phyloP scores from a whole-genome alignment of 371 early-diverging fungal genomes.

The Mortierella sp. region DNA sequence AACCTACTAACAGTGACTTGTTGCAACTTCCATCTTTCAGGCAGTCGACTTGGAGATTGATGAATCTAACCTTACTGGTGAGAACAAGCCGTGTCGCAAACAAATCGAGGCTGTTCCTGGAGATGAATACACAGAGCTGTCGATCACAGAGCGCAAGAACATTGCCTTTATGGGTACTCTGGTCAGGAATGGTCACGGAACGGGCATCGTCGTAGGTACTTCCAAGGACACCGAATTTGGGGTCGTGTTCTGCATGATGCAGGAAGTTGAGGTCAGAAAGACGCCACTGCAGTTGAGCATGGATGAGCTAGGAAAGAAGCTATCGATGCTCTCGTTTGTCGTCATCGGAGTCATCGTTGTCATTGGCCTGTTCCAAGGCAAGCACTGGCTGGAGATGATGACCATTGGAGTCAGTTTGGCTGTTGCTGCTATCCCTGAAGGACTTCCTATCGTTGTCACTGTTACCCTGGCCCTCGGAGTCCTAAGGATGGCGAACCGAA shows the following conservation, averaged over 20 bases:
- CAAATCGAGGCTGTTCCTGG: conserved; percentile 62
- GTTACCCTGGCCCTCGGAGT: conserved; percentile 92
- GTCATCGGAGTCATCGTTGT: conserved; percentile 91
- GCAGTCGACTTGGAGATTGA: conserved; percentile 85
- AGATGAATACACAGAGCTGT: conserved; percentile 62
- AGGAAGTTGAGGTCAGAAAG: conserved; percentile 82
- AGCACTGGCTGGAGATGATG: conserved; percentile 94
- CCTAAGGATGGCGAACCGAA: conserved; percentile 87
- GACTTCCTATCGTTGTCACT: conserved; percentile 92
- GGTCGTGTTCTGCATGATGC: conserved; percentile 85
- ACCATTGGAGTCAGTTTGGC: conserved; percentile 93
- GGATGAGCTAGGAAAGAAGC: conserved; percentile 88
- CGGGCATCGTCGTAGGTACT: conserved; percentile 87
- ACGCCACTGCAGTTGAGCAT: conserved; percentile 90
- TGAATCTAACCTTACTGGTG: conserved; percentile 92
- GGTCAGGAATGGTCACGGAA: conserved; percentile 82
- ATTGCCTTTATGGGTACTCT: conserved; percentile 92
- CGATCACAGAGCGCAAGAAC: conserved; percentile 82
- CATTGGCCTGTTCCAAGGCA: conserved; percentile 89
- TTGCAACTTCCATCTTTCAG: conserved; percentile 48
- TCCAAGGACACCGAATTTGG: conserved; percentile 91
- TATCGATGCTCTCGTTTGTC: conserved; percentile 85
- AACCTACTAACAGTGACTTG: too few species aligned
- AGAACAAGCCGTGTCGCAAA: conserved; percentile 83
- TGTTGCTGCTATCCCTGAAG: conserved; percentile 96